Base-by-base conservation (phyloP, 768 basidiomycete species). In the Tricholoma saponaceum region DNA sequence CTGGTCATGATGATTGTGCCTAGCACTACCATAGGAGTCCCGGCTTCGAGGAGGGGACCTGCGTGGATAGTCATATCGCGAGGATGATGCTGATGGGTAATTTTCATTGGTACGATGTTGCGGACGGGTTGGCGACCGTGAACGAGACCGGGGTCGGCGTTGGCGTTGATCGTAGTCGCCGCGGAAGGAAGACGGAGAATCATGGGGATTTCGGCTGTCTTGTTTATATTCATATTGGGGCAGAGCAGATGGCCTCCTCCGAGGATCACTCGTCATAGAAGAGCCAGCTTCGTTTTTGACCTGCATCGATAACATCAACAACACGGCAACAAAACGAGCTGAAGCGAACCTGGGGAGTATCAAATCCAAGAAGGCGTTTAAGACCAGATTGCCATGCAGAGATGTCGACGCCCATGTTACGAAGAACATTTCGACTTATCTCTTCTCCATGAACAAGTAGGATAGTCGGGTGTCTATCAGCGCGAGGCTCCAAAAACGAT, bases 361-460 rank as follows among this genome's bases (percentile, higher is more conserved):
- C 55, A 10, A 54, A 30, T 22, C 67, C 63, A 12, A 77, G 52
- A 8, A 79, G 58, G 7, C 69, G 66, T 55, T 63, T 68, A 35
- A 84, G 66, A 2, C 79, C 79, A 9, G 66, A 68, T 1, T 70
- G 64, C 77, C 79, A 85, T 1, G 49, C 44, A n/a, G 67, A 67
- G 7, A 69, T 69, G 35, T 82, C 71, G 16, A 84, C 66, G 10
- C 76, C 78, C 12, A 78, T 69, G 28, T 72, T 74, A 16, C 61
- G 60, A 6, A 85, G 69, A 9, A 76, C 67, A n/a, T 70, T 70
- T 5, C 68, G 62, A 0, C 79, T 72, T 59, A 75, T 65, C 39
- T 72, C 65, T 57, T 76, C 71, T 25, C 79, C 70, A 43, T 79
- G 72, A 3, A 84, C 79, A 6, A 86, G 72, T 5, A 85, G 65